Evolutionary conservation across 2,329 filamentous ascomycete species (phyloP).

Genomic region (Scorias spongiosa): DNA sequence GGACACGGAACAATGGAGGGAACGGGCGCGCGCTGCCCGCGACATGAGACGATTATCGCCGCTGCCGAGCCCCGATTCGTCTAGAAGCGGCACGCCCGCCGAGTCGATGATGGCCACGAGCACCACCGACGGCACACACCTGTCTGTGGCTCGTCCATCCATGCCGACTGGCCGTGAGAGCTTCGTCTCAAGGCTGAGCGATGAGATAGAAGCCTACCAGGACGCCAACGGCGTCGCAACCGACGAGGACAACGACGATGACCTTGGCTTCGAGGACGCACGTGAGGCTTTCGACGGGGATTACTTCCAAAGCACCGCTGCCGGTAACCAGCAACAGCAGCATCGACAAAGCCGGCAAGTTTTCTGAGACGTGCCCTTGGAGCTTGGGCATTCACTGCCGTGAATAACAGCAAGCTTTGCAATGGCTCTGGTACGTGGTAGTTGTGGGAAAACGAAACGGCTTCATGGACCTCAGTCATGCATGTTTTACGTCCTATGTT

Average conservation of each 20-base stretch:
- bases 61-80: not conserved
- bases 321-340: not conserved
- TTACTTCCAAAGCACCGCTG: not conserved
- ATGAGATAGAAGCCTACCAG: constrained; percentile 26
- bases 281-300: constrained; percentile 18
- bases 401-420: constrained; percentile 35
- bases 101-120: constrained; percentile 1
- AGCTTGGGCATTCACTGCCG: constrained; percentile 47
- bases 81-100: constrained; percentile 1
- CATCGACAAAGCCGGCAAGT: constrained; percentile 1
- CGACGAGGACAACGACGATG: constrained; percentile 24
- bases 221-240: not conserved
- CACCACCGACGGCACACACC: constrained; percentile 8
- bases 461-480: no score
- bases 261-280: constrained; percentile 31
- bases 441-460: constrained; percentile 27
- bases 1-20: constrained; percentile 24
- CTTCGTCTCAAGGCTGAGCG: constrained; percentile 41
- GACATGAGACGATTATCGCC: constrained; percentile 4
- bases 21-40: constrained; percentile 8
- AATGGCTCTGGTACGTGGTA: constrained; percentile 46
- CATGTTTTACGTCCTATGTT: no score
- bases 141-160: constrained; percentile 10
- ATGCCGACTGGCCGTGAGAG: constrained; percentile 22
- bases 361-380: constrained; percentile 43